phyloP scores from a whole-genome alignment of 805 yeast genomes.

The Saccharomyces eubayanus region DNA sequence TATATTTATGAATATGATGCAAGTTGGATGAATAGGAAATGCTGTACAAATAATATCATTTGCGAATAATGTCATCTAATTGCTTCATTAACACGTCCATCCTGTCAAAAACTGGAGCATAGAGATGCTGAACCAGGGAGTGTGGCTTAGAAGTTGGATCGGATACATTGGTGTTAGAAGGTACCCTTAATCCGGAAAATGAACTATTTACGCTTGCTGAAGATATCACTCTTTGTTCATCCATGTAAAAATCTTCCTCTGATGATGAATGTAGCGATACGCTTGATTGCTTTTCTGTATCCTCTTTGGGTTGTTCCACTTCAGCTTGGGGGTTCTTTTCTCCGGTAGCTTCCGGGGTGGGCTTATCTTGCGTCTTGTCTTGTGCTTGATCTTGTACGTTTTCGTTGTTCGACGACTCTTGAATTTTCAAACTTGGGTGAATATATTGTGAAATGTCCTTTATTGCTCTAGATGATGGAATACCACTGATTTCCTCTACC shows the following conservation, averaged over 20 bases:
- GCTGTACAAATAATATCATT: neutral
- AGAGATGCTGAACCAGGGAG: conserved; percentile 44
- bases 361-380: neutral
- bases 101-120: conserved; percentile 48
- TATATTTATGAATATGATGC: neutral
- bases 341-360: neutral
- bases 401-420: conserved; percentile 5
- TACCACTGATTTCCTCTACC: conserved; percentile 10
- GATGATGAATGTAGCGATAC: conserved; percentile 8
- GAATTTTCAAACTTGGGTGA: conserved; percentile 1
- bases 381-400: conserved; percentile 4
- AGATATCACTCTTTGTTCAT: conserved; percentile 18
- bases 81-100: conserved; percentile 31
- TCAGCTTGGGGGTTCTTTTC: neutral
- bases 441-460: conserved; percentile 35
- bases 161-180: conserved; percentile 2
- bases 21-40: neutral
- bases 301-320: neutral
- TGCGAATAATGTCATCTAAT: conserved; percentile 14
- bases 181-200: conserved; percentile 10
- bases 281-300: conserved; percentile 6
- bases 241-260: conserved; percentile 23
- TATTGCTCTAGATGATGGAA: conserved; percentile 36
- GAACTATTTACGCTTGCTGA: conserved; percentile 25
- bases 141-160: conserved; percentile 23